Percentiles rank a stretch among this genome's conserved stretches.
These are phyloP conservation scores for Pythium biforme DNA, from an alignment of 352 stramenopile species.

Conservation along the genomic window DNA sequence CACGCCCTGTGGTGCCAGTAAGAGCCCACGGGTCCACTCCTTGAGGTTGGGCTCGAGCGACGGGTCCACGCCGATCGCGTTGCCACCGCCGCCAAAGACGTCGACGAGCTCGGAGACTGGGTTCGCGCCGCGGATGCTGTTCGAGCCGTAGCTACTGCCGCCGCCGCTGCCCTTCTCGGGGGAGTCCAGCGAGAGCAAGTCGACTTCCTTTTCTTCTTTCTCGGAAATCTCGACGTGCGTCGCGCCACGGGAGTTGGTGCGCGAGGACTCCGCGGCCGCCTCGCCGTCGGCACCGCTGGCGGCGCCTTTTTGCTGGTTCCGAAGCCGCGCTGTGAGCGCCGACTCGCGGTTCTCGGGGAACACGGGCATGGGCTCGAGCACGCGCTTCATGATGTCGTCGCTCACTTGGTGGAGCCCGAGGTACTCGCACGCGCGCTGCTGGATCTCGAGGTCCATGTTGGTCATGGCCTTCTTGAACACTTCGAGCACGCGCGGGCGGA, in stretches of 20 bases:
- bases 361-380: slow-evolving; percentile 97
- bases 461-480: slow-evolving; percentile 94
- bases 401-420: slow-evolving; percentile 85
- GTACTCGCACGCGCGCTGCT: slow-evolving; percentile 97
- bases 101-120: slow-evolving; percentile 55
- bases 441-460: slow-evolving; percentile 96
- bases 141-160: slow-evolving; percentile 16
- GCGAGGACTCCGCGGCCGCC: slow-evolving; percentile 11
- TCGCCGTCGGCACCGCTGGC: slow-evolving; percentile 27
- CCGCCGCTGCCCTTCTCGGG: slow-evolving; percentile 29
- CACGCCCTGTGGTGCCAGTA: slow-evolving; percentile 90
- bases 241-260: slow-evolving; percentile 18
- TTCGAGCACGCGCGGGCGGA: slow-evolving; percentile 83
- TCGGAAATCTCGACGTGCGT: slow-evolving; percentile 13
- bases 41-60: slow-evolving; percentile 45
- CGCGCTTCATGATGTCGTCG: slow-evolving; percentile 89
- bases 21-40: slow-evolving; percentile 82
- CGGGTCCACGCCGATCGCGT: slow-evolving; percentile 39
- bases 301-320: slow-evolving; percentile 63
- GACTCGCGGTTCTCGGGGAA: slow-evolving; percentile 92
- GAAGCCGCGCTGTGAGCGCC: slow-evolving; percentile 61
- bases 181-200: slow-evolving; percentile 54
- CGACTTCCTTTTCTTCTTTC: slow-evolving; percentile 30
- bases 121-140: slow-evolving; percentile 48
- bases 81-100: slow-evolving; percentile 42